Evolutionary conservation across 176 grass and related monocot genomes (phyloP).

Genomic region (Stipa capillata): DNA sequence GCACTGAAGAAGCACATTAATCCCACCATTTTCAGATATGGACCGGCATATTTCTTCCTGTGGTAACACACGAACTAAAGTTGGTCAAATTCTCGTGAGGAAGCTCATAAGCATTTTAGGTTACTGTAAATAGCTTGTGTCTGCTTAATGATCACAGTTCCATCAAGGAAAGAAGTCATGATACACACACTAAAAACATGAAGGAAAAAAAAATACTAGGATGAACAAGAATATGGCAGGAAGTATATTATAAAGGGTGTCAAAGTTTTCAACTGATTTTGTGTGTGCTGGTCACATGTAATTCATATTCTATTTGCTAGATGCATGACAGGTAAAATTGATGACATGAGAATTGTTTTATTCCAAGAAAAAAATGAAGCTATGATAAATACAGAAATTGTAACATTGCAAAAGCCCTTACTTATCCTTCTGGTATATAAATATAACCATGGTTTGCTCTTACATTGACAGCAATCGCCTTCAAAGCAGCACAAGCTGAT

Average conservation of each 20-base stretch:
- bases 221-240: neutral
- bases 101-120: neutral
- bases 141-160: neutral
- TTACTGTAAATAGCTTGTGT: neutral
- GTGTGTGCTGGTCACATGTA: neutral
- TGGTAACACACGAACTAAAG: constrained; percentile 3
- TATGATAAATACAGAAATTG: neutral
- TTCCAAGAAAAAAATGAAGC: neutral
- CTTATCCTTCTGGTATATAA: neutral
- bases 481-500: constrained; percentile 87
- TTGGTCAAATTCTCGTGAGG: neutral
- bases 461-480: constrained; percentile 94
- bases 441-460: constrained; percentile 13
- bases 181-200: neutral
- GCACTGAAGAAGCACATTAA: constrained; percentile 71
- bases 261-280: neutral
- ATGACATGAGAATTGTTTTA: neutral
- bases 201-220: constrained; percentile 8
- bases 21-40: constrained; percentile 83
- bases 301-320: neutral
- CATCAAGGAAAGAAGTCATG: neutral
- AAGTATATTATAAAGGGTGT: neutral
- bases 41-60: constrained; percentile 98
- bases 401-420: neutral
- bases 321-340: neutral